Evolutionary conservation across 164 flowering plant species (phyloP).

Genomic region (Liquidambar formosana): DNA sequence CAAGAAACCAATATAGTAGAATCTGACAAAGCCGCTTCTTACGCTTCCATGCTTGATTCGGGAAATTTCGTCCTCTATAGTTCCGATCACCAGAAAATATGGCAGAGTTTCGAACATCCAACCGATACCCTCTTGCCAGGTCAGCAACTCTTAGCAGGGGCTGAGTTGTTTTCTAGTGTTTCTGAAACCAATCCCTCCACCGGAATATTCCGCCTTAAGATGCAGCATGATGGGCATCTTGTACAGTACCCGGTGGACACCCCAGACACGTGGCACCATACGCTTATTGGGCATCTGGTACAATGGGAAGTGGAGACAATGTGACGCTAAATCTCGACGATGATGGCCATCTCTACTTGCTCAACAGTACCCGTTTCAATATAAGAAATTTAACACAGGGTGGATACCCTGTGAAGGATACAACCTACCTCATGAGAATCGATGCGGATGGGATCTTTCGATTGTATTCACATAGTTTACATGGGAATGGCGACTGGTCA

Average conservation of each 20-base stretch:
- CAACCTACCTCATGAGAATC: constrained; percentile 12
- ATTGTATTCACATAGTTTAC: constrained; percentile 11
- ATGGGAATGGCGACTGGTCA: not conserved
- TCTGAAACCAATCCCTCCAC: constrained; percentile 18
- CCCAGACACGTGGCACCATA: not conserved
- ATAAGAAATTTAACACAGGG: constrained; percentile 3
- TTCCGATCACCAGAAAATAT: constrained; percentile 8
- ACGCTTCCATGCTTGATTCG: constrained; percentile 35
- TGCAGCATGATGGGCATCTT: constrained; percentile 31
- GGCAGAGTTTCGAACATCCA: constrained; percentile 42
- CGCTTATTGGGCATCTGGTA: constrained; percentile 21
- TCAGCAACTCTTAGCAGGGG: constrained; percentile 16
- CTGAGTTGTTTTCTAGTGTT: constrained; percentile 11
- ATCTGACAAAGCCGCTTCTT: not conserved
- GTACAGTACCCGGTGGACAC: constrained; percentile 16
- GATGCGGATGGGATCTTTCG: constrained; percentile 28
- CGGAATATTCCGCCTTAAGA: constrained; percentile 21
- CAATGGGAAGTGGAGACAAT: constrained; percentile 3
- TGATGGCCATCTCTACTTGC: constrained; percentile 26
- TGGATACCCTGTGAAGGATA: constrained; percentile 2
- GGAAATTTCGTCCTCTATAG: constrained; percentile 41
- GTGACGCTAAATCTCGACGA: constrained; percentile 19
- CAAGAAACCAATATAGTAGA: not conserved
- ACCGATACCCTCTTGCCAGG: constrained; percentile 23
- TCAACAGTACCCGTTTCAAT: constrained; percentile 4